A percentile compares a stretch with the other conserved stretches of the same genome.
Conservation (phyloP, 805 yeast genomes). For the Candida manassasensis region DNA sequence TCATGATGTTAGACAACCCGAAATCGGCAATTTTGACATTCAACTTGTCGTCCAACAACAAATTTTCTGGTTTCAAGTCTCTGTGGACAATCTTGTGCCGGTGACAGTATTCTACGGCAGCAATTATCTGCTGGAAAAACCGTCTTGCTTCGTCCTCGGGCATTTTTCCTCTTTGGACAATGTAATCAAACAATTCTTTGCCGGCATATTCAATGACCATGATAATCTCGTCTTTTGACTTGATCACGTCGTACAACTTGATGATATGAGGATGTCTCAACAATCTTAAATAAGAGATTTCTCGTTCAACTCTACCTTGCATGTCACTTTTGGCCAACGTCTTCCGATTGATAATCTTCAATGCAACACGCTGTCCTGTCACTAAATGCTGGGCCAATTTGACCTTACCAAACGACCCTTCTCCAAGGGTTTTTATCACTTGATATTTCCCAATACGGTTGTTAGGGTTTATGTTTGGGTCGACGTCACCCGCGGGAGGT, state of each 20-base stretch:
- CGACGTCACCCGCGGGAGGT: conserved; percentile 9
- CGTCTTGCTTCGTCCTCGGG: conserved; percentile 87
- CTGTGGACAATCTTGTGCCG: conserved; percentile 94
- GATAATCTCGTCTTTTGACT: conserved; percentile 90
- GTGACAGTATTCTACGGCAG: conserved; percentile 96
- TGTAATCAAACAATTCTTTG: conserved; percentile 92
- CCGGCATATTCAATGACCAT: conserved; percentile 98
- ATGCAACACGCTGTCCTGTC: conserved; percentile 89
- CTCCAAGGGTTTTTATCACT: conserved; percentile 87
- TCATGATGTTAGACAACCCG: conserved; percentile 92
- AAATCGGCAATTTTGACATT: conserved; percentile 96
- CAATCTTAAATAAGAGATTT: conserved; percentile 81
- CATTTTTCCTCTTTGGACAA: conserved; percentile 91
- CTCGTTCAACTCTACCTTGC: conserved; percentile 96
- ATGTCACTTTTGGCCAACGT: conserved; percentile 91
- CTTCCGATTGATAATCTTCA: conserved; percentile 87
- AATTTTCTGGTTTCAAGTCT: conserved; percentile 93
- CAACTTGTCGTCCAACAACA: conserved; percentile 80
- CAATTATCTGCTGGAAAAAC: conserved; percentile 92
- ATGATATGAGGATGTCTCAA: conserved; percentile 95
- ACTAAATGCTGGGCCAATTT: conserved; percentile 85
- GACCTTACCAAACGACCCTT: conserved; percentile 95
- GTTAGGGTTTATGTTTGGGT: conserved; percentile 28
- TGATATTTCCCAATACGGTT: conserved; percentile 85
- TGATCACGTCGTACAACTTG: conserved; percentile 91